Evolutionary conservation across 1,284 basidiomycete genomes (phyloP), one percentile per base, ranked within the genome.

Genomic region (Anthracocystis panici-leucophaei): DNA sequence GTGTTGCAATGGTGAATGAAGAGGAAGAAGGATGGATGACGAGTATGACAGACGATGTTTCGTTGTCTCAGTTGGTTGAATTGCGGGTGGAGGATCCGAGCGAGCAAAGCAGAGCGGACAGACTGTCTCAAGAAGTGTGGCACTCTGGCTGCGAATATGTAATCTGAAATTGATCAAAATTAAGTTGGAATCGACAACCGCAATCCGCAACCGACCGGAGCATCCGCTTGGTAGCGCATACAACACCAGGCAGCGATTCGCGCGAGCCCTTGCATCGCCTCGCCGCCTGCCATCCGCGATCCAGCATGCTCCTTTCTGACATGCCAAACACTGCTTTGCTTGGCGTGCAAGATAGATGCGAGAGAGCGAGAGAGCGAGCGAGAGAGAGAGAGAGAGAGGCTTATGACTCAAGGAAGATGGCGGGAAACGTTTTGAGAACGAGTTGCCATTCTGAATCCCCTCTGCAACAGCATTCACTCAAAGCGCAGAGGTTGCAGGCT

Each of bases 231-330:
- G 35, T 12, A 16, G 49, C 14, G 14, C 35, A 38, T 38, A 16
- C 35, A 38, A 38, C 35, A 38, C 35, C n/a, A 21, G 40, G 16
- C 27, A 38, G 50, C 33, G 23, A 25, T 35, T 53, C 25, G 51
- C 51, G 27, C 38, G 25, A n/a, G 51, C 51, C 51, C 51, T 53
- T 53, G 51, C 51, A 41, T 53, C 51, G 38, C 41, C 14, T 33
- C 44, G 44, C 21, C 45, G 45, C 46, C 46, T n/a, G 5, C n/a
- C 7, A 20, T 12, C 10, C 4, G n/a, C 48, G 29, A 31, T 49
- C 48, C 48, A 49, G 16, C 27, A 29, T 4, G 23, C 23, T 31
- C 25, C 6, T 20, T 11, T 27, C 29, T 27, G n/a, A 29, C 18
- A 49, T 31, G 29, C 29, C 14, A 11, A 33, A 33, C 31, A 11